phyloP scores from a whole-genome alignment of 352 stramenopile genomes.

The Globisporangium lucens region DNA sequence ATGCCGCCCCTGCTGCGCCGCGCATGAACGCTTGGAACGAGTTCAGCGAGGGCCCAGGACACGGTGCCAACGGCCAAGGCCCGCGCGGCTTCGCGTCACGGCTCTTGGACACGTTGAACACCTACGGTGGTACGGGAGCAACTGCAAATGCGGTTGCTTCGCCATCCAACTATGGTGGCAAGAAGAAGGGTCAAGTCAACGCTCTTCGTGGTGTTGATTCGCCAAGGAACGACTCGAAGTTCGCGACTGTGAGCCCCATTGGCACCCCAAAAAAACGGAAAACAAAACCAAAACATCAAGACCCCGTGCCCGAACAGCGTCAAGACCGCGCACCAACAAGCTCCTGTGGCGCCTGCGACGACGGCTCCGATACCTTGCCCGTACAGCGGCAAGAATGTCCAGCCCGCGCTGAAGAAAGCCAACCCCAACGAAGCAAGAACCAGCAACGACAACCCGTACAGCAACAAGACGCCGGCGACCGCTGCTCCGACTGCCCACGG shows the following conservation, averaged over 20 bases:
- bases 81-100: constrained; percentile 12
- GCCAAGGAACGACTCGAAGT: constrained; percentile 32
- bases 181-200: constrained; percentile 27
- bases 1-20: constrained; percentile 21
- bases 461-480: constrained; percentile 8
- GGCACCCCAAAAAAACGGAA: constrained; percentile 17
- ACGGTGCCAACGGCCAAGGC: constrained; percentile 20
- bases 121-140: constrained; percentile 19
- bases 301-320: constrained; percentile 24
- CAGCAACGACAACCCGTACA: constrained; percentile 9
- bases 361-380: constrained; percentile 2
- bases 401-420: constrained; percentile 4
- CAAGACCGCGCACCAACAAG: constrained; percentile 9
- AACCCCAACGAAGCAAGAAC: constrained; percentile 2
- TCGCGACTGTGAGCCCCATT: constrained; percentile 36
- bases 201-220: constrained; percentile 38
- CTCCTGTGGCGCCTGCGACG: not conserved
- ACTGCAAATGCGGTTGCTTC: constrained; percentile 25
- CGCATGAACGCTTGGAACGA: constrained; percentile 21
- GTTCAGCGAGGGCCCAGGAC: constrained; percentile 20
- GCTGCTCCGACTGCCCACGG: not conserved
- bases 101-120: constrained; percentile 29
- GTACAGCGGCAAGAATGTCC: constrained; percentile 14
- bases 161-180: constrained; percentile 35
- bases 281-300: constrained; percentile 5